Evolutionary conservation across 495 filamentous ascomycete species (phyloP).

Genomic region (Echria macrotheca): DNA sequence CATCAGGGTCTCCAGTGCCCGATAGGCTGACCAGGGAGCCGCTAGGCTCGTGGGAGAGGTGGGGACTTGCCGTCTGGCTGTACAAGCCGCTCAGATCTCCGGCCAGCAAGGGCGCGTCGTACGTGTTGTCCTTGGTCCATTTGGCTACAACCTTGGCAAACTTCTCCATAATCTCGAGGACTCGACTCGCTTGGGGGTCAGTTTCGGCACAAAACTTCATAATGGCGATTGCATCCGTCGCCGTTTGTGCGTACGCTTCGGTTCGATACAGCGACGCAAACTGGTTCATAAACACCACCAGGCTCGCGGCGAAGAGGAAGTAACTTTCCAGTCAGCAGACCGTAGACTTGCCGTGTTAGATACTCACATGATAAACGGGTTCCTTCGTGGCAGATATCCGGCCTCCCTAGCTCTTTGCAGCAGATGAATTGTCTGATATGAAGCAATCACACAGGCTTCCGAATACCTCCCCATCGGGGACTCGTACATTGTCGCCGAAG

Average conservation of each 20-base stretch:
- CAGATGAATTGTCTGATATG: conserved; percentile 59
- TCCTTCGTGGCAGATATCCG: conserved; percentile 57
- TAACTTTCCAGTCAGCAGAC: conserved; percentile 37
- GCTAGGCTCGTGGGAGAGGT: conserved; percentile 5
- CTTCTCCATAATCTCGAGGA: conserved; percentile 57
- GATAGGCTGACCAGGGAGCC: conserved; percentile 2
- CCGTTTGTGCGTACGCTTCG: conserved; percentile 47
- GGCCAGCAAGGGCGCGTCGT: conserved; percentile 35
- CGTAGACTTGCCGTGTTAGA: no score
- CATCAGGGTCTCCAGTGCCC: conserved; percentile 1
- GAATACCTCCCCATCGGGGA: conserved; percentile 57
- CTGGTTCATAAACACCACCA: conserved; percentile 64
- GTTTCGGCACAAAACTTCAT: conserved; percentile 55
- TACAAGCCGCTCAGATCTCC: conserved; percentile 31
- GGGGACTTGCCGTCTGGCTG: conserved; percentile 10
- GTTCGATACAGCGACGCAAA: conserved; percentile 60
- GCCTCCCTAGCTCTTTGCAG: conserved; percentile 53
- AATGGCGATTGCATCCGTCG: conserved; percentile 55
- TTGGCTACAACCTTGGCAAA: conserved; percentile 51
- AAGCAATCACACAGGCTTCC: conserved; percentile 65
- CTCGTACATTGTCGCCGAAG: conserved; percentile 23
- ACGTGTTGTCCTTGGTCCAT: conserved; percentile 37
- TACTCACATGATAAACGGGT: conserved; percentile 61
- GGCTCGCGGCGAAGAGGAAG: conserved; percentile 65
- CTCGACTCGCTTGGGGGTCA: conserved; percentile 60